Base-by-base conservation (phyloP, 2,329 filamentous ascomycete species). In the Trichothecium roseum region DNA sequence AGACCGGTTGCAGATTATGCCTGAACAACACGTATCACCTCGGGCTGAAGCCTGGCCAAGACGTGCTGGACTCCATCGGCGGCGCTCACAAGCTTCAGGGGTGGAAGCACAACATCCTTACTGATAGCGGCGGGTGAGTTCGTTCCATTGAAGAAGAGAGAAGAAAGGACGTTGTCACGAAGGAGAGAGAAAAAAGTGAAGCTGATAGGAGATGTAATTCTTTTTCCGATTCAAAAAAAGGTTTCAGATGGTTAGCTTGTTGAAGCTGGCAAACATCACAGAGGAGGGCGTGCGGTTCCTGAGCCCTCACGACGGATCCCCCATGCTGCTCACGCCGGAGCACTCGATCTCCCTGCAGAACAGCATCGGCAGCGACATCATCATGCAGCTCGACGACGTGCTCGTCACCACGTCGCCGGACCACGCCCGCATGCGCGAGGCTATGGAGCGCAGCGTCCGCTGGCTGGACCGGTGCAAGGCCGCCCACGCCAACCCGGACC, bases 301-400 rank as follows among this genome's bases (percentile, higher is more conserved):
- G n/a, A 93, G 84, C 47, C 93, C 91, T 0, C 91, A 98, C 55
- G 91, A 96, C 64, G 87, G 88, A 24, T 79, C 78, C 3, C 89
- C 89, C 7, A 96, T 98, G 91, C 78, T 98, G 9, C 77, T 98
- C 32, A 98, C 91, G 0, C 91, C 91, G 0, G 93, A 98, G 57
- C 89, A 96, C 63, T 96, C 91, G 1, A 95, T 98, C 49, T 81
- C 80, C 9, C 71, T 98, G 4, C 91, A 98, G 56, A 96, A 98
- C 60, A 89, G 82, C 37, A 98, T 98, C 51, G 91, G 91, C 44
- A 94, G 86, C 43, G 91, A 98, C 60, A 96, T 98, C 48, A 95
- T 96, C 46, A 98, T 98, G 93, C 93, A 98, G 61, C 78, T 98
- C 4, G 91, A 98, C 66, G 93, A 98, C 58, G 93, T 98, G 12